phyloP scores from a whole-genome alignment of 1,284 basidiomycete genomes.

The Phellinidium pouzarii region DNA sequence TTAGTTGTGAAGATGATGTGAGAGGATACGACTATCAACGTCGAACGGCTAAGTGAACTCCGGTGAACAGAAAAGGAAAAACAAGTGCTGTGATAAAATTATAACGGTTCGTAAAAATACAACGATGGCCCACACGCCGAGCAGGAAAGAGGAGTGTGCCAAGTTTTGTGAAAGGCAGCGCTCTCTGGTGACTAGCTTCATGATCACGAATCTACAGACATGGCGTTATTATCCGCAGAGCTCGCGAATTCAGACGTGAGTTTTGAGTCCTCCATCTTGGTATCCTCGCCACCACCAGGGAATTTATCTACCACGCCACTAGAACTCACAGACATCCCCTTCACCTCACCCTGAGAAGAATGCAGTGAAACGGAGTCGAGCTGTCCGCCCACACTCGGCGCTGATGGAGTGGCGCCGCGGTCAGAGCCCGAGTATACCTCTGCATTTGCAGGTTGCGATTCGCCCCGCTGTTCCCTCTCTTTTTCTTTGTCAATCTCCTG shows the following conservation, averaged over 20 bases:
- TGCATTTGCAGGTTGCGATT: slow-evolving; percentile 10
- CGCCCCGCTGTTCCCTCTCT: slow-evolving; percentile 28
- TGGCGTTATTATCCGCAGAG: background rate
- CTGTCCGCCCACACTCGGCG: background rate
- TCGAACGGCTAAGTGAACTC: no score
- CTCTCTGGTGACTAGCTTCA: background rate
- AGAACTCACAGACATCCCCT: background rate
- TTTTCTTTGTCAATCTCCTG: slow-evolving; percentile 64
- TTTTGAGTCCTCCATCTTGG: slow-evolving; percentile 8
- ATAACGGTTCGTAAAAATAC: background rate
- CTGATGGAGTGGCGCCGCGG: background rate
- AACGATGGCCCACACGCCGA: background rate
- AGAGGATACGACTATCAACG: background rate
- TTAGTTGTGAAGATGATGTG: background rate
- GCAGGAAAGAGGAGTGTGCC: background rate
- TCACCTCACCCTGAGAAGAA: background rate
- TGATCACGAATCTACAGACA: slow-evolving; percentile 5
- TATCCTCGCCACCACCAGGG: background rate
- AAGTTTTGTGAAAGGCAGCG: background rate
- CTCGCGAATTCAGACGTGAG: background rate
- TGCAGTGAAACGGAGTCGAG: background rate
- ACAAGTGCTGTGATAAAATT: background rate
- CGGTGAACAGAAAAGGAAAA: background rate
- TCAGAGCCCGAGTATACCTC: slow-evolving; percentile 3
- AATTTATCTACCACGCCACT: no score